Percentiles rank a stretch among this genome's conserved stretches.
These are phyloP conservation scores for Entomortierella parvispora DNA, from an alignment of 192 early-diverging fungal genomes.

Conservation along the genomic window DNA sequence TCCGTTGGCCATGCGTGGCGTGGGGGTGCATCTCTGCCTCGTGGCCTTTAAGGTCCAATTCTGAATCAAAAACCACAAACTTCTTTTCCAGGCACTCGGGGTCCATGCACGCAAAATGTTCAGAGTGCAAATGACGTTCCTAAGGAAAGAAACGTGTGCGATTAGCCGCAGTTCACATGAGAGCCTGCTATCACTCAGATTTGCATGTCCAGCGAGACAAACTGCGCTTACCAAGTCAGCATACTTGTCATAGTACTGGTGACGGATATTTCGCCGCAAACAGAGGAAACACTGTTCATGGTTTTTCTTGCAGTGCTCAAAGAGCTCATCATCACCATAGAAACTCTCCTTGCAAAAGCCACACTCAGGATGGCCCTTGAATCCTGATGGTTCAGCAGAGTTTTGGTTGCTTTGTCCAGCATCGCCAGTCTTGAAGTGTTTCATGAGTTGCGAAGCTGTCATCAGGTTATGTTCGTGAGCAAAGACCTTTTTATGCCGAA, in stretches of 20 bases:
- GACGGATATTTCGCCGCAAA: conserved; percentile 72
- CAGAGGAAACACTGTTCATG: conserved; percentile 98
- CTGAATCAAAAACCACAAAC: conserved; percentile 94
- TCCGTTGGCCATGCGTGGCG: conserved; percentile 40
- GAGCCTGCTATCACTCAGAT: not conserved
- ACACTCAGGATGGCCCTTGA: conserved; percentile 90
- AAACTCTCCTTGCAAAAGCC: conserved; percentile 86
- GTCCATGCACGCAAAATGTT: conserved; percentile 86
- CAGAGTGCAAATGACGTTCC: conserved; percentile 80
- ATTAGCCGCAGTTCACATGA: not conserved
- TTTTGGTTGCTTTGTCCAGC: conserved; percentile 48
- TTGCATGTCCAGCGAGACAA: not conserved
- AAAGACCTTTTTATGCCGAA: conserved; percentile 91
- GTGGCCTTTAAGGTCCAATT: conserved; percentile 93
- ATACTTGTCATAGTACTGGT: conserved; percentile 92
- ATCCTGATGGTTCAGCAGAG: conserved; percentile 68
- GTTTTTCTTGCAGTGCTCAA: conserved; percentile 89
- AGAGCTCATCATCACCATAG: conserved; percentile 95
- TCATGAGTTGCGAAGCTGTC: conserved; percentile 76
- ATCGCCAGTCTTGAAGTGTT: conserved; percentile 82
- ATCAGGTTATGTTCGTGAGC: conserved; percentile 92
- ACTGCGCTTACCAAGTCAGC: conserved; percentile 69
- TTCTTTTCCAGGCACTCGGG: conserved; percentile 90
- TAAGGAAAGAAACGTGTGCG: conserved; percentile 15
- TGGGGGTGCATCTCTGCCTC: conserved; percentile 66